phyloP scores from a whole-genome alignment of 805 yeast genomes.

The Pichia deserticola region DNA sequence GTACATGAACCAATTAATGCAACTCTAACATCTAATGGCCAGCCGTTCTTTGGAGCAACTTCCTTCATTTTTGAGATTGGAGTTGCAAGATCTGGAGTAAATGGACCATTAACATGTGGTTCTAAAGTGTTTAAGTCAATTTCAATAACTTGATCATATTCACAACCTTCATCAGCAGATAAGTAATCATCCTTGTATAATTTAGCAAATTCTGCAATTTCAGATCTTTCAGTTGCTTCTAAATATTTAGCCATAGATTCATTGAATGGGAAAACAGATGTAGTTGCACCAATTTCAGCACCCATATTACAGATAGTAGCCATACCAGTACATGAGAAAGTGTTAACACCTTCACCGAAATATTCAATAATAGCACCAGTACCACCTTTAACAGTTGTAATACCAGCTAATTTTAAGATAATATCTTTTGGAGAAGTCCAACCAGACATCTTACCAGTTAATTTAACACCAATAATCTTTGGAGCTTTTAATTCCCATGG shows the following conservation, averaged over 20 bases:
- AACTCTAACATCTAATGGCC: conserved; percentile 85
- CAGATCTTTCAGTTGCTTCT: conserved; percentile 74
- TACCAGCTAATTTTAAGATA: conserved; percentile 86
- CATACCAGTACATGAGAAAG: conserved; percentile 96
- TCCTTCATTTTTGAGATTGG: conserved; percentile 77
- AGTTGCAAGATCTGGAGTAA: conserved; percentile 96
- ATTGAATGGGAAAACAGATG: conserved; percentile 92
- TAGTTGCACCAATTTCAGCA: conserved; percentile 98
- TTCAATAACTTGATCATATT: conserved; percentile 89
- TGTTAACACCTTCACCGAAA: conserved; percentile 88
- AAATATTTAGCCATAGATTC: conserved; percentile 48
- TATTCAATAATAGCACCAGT: conserved; percentile 95
- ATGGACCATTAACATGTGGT: conserved; percentile 96
- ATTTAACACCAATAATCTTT: conserved; percentile 84
- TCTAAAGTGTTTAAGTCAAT: conserved; percentile 80
- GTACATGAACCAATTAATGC: conserved; percentile 98
- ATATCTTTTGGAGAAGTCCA: conserved; percentile 98
- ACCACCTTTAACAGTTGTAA: conserved; percentile 94
- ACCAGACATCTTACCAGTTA: conserved; percentile 82
- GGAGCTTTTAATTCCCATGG: conserved; percentile 99
- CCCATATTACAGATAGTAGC: conserved; percentile 99
- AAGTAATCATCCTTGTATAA: conserved; percentile 42
- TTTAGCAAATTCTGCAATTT: conserved; percentile 71
- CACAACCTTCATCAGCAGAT: conserved; percentile 79
- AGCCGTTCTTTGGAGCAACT: conserved; percentile 61